Evolutionary conservation across 257 asterid genomes (phyloP), one percentile per base, ranked within the genome.

Genomic region (Scutellaria baicalensis): DNA sequence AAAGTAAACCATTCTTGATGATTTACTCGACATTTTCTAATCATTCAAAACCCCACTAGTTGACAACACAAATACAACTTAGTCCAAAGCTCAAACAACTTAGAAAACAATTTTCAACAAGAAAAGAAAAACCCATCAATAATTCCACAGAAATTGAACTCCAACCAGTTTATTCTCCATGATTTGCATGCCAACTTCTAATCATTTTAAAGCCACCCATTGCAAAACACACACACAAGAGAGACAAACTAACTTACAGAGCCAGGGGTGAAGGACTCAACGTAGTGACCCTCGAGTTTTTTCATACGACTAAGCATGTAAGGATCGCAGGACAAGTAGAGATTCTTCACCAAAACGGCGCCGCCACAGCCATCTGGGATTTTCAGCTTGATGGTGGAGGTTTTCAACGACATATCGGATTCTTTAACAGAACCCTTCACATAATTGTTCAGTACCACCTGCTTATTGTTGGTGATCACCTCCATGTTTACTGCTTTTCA

Each of bases 321-420:
- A 17, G 77, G 77, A 56, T 72, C 77, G 21, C 71, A 63, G 14
- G 77, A 72, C 49, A 72, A 31, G 71, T 64, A 72, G 39, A 72
- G 57, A 44, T 72, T 72, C 77, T 72, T 64, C 13, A 72, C 66
- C 77, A 72, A 64, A 72, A 62, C 66, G 59, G 66, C 77, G 71
- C 51, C 71, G 66, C 56, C 21, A 10, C 64, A 39, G 39, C 55
- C 66, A 2, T 54, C 20, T 0, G 71, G 77, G 20, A 17, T 33
- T 13, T 64, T 44, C 11, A 36, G 11, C 9, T 0, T 8, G 51
- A 72, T 44, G 0, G 59, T 54, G n/a, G 71, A 52, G 8, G 47
- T n/a, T 14, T 51, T 63, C 66, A 72, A 18, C 48, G 64, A 54
- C 77, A 72, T 63, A 6, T 64, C 71, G 5, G 77, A 64, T 43